These are phyloP conservation scores for Paramyrothecium roridum DNA, from an alignment of 2,329 filamentous ascomycete genomes.

Conservation along the genomic window DNA sequence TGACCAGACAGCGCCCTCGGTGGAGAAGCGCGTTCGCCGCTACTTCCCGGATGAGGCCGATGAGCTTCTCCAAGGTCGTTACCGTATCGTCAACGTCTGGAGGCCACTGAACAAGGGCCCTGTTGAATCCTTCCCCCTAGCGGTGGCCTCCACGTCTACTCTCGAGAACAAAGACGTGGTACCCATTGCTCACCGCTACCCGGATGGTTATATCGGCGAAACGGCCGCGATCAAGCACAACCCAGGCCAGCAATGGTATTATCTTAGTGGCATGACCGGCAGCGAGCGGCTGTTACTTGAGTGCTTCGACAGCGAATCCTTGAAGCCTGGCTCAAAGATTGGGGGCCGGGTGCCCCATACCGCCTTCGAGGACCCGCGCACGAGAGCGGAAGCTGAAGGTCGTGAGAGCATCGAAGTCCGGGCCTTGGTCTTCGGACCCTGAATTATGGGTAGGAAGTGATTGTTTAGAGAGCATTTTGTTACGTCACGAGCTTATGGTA, in stretches of 20 bases:
- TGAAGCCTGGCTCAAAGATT: conserved; percentile 45
- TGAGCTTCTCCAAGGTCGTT: conserved; percentile 61
- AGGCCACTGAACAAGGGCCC: conserved; percentile 58
- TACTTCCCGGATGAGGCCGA: conserved; percentile 69
- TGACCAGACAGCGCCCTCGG: conserved; percentile 71
- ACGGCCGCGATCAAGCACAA: conserved; percentile 67
- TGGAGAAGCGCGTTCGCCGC: conserved; percentile 61
- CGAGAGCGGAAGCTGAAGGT: conserved; percentile 63
- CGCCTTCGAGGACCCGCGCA: conserved; percentile 75
- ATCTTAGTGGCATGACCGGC: conserved; percentile 74
- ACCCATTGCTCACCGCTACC: conserved; percentile 70
- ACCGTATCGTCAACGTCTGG: conserved; percentile 89
- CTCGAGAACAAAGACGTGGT: conserved; percentile 64
- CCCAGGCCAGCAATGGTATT: conserved; percentile 68
- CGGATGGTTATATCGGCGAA: conserved; percentile 63
- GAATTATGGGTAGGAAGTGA: conserved; percentile 7
- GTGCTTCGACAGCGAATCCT: conserved; percentile 68
- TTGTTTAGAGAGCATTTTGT: background rate
- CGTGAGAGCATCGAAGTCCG: conserved; percentile 90
- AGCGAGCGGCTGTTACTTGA: conserved; percentile 73
- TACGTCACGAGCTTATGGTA: background rate
- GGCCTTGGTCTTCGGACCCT: conserved; percentile 74
- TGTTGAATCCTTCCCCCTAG: conserved; percentile 65
- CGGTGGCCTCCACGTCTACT: conserved; percentile 63
- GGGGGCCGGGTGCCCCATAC: conserved; percentile 66